phyloP scores from a whole-genome alignment of 2,329 filamentous ascomycete genomes.

The Beauveria pseudobassiana region DNA sequence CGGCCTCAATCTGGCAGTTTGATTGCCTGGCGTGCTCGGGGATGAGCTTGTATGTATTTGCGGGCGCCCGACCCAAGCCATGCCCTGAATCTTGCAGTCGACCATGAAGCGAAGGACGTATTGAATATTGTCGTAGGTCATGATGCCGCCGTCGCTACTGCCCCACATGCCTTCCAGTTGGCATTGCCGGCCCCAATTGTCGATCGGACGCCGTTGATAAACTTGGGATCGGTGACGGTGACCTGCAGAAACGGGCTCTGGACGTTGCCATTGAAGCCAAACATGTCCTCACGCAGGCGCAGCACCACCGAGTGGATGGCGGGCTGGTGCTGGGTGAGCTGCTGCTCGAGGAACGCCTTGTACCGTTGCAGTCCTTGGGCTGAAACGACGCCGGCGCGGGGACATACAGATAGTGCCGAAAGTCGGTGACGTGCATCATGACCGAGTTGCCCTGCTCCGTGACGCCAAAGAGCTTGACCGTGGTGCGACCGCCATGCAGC shows the following conservation, averaged over 20 bases:
- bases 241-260: conserved; percentile 91
- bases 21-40: conserved; percentile 64
- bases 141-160: conserved; percentile 57
- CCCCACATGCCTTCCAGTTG: conserved; percentile 90
- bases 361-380: conserved; percentile 69
- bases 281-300: conserved; percentile 82
- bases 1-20: conserved; percentile 93
- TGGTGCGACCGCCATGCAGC: conserved; percentile 64
- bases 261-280: conserved; percentile 87
- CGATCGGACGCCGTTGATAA: conserved; percentile 67
- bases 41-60: conserved; percentile 65
- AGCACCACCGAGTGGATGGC: conserved; percentile 76
- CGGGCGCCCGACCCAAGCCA: conserved; percentile 91
- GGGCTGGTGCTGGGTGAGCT: conserved; percentile 64
- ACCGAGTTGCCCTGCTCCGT: conserved; percentile 80
- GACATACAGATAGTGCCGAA: conserved; percentile 93
- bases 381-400: conserved; percentile 79
- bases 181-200: conserved; percentile 67
- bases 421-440: conserved; percentile 88
- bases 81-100: conserved; percentile 85
- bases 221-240: conserved; percentile 82
- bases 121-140: conserved; percentile 94
- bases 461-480: conserved; percentile 90
- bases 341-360: conserved; percentile 71
- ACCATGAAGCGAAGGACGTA: conserved; percentile 98